Evolutionary conservation across 225 moss, liverwort and hornwort species (phyloP), one percentile per base, ranked within the genome.

Genomic region (Marchantia paleacea): DNA sequence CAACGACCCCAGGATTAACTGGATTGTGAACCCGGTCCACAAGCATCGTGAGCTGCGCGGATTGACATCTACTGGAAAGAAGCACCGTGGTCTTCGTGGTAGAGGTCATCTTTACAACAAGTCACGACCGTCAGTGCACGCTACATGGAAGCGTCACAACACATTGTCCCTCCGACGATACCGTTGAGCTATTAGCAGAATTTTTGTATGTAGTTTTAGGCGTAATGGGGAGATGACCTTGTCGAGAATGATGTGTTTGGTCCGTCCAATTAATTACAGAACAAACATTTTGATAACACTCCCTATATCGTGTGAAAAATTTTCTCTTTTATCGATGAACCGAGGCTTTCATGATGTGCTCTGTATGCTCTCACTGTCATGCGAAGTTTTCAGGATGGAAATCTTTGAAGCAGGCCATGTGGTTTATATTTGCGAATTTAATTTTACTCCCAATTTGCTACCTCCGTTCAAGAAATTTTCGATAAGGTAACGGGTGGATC

Each of bases 1-100:
- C 57, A 94, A 94, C 81, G 94, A 94, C 66, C 92, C 92, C 49
- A 85, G 94, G 60, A 94, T 94, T 31, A 94, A 94, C 90, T 92
- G 94, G 93, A 93, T 95, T 26, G 93, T 92, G 72, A 93, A 95
- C 72, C 92, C 92, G 10, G 92, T 93, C 48, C 95, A 96, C 89
- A 92, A 96, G 86, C 95, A 96, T 53, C 92, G 93, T 62, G 95
- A 95, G 72, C 76, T 93, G 60, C 93, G 95, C 54, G 93, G 93
- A 71, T 62, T 95, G 51, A 95, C 93, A 6, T 93, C 95, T 12
- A 93, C 95, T 16, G 95, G 95, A 0, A 95, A 93, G 91, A 93
- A 95, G 89, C 91, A 93, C 83, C 91, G 95, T 79, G 93, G 95
- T 80, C 93, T 96, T 52, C 93, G 93, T 20, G 93, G 93, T 65